phyloP scores from a whole-genome alignment of 2,329 filamentous ascomycete species.

The Chrysoporthe puriensis region DNA sequence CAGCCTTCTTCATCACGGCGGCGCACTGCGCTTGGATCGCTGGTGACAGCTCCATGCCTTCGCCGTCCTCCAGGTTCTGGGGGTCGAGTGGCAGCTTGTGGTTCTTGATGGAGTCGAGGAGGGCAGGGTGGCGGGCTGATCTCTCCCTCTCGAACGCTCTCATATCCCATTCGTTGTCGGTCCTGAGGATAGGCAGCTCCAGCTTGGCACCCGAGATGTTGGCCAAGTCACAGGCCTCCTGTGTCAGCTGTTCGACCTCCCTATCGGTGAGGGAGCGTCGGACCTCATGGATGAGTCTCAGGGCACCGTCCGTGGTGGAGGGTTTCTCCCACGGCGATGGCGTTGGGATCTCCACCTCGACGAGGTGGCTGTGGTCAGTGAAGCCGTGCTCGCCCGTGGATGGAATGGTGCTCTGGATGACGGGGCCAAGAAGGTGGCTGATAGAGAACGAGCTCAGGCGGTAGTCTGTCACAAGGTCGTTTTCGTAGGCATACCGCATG shows the following conservation, averaged over 20 bases:
- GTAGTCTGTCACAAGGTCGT: conserved; percentile 21
- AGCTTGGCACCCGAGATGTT: conserved; percentile 29
- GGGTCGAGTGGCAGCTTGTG: conserved; percentile 35
- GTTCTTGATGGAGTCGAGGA: conserved; percentile 22
- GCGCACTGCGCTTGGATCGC: conserved; percentile 12
- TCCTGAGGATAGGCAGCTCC: conserved; percentile 33
- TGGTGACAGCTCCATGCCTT: conserved; percentile 35
- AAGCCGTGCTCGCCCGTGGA: conserved; percentile 14
- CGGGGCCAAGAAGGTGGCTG: conserved; percentile 15
- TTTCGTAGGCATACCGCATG: conserved; percentile 25
- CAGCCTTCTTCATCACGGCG: conserved; percentile 25
- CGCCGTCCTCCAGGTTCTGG: conserved; percentile 31
- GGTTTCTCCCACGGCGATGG: background rate
- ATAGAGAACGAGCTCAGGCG: conserved; percentile 25
- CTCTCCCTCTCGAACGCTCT: conserved; percentile 28
- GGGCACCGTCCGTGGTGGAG: conserved; percentile 3
- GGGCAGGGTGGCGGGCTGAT: conserved; percentile 18
- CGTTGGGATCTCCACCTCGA: conserved; percentile 8
- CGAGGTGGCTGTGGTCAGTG: conserved; percentile 19
- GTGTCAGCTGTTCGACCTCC: conserved; percentile 14
- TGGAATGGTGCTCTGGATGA: conserved; percentile 21
- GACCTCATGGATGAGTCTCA: conserved; percentile 15
- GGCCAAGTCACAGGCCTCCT: conserved; percentile 7
- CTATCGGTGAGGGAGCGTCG: conserved; percentile 16
- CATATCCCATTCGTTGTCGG: conserved; percentile 34